These are phyloP conservation scores for Geotrichum histeridarum DNA, from an alignment of 1,139 yeast species.

Conservation along the genomic window DNA sequence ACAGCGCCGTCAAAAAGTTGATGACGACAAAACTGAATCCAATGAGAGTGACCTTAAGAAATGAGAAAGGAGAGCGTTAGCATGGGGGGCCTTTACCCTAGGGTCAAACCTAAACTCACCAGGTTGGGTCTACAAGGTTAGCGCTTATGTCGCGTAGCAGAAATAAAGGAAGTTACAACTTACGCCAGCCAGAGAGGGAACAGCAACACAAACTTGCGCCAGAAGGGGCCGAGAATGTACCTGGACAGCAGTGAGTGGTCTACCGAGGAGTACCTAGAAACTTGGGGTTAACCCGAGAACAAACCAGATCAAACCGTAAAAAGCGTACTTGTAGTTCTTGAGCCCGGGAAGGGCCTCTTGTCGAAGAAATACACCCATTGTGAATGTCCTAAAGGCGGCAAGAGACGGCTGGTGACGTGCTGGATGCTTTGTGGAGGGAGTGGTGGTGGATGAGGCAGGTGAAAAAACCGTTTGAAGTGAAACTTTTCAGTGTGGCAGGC, in stretches of 20 bases:
- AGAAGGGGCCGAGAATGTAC: constrained; percentile 70
- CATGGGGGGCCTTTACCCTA: not conserved
- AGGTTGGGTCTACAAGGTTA: not conserved
- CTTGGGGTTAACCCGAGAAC: not conserved
- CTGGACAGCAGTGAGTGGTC: constrained; percentile 77
- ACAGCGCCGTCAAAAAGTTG: constrained; percentile 62
- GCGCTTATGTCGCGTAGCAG: not conserved
- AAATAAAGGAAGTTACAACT: constrained; percentile 16
- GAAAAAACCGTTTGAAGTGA: too few species aligned
- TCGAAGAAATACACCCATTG: constrained; percentile 73
- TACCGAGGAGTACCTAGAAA: constrained; percentile 53
- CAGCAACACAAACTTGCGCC: constrained; percentile 58
- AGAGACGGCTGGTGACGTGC: too few species aligned
- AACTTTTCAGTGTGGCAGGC: too few species aligned
- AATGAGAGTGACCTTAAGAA: constrained; percentile 56
- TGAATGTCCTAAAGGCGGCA: too few species aligned
- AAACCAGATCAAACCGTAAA: constrained; percentile 1
- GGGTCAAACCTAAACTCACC: not conserved
- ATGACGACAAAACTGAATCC: constrained; percentile 68
- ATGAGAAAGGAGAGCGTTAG: not conserved
- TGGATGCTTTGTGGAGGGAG: too few species aligned
- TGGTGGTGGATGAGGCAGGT: too few species aligned
- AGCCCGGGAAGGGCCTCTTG: constrained; percentile 55
- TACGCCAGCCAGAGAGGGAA: constrained; percentile 80
- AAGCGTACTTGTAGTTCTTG: constrained; percentile 58